Conservation (phyloP, 495 filamentous ascomycete genomes). For the Staphylotrichum longicolle region DNA sequence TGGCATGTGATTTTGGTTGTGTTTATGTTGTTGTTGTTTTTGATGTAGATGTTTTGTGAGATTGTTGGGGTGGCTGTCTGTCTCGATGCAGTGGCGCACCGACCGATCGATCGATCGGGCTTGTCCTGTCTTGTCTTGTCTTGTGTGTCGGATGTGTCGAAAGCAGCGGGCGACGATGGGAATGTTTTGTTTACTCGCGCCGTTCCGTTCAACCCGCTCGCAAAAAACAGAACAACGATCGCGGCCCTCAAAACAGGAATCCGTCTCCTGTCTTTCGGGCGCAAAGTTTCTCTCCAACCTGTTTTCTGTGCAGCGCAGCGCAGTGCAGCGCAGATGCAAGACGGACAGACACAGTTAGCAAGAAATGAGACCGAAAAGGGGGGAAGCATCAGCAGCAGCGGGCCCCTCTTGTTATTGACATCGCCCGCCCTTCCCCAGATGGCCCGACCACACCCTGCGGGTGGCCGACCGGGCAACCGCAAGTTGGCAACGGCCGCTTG, state of each 20-base stretch:
- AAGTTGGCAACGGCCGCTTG: background rate
- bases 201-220: background rate
- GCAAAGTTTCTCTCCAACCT: background rate
- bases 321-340: background rate
- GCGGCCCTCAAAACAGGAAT: background rate
- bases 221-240: background rate
- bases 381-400: background rate
- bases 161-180: background rate
- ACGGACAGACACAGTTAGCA: background rate
- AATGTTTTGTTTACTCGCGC: background rate
- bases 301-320: background rate
- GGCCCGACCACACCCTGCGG: conserved; percentile 14
- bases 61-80: background rate
- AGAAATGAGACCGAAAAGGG: background rate
- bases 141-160: background rate
- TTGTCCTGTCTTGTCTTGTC: background rate
- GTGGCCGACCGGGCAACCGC: conserved; percentile 11
- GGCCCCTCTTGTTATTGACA: conserved; percentile 9
- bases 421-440: background rate
- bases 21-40: background rate
- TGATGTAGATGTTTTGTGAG: background rate
- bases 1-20: background rate
- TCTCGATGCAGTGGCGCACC: too few species aligned
- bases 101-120: too few species aligned
- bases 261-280: background rate